A percentile compares a stretch with the other conserved stretches of the same genome.
Evolutionary conservation across 441 rosid genomes (phyloP).

Genomic region (Francoa sonchifolia): DNA sequence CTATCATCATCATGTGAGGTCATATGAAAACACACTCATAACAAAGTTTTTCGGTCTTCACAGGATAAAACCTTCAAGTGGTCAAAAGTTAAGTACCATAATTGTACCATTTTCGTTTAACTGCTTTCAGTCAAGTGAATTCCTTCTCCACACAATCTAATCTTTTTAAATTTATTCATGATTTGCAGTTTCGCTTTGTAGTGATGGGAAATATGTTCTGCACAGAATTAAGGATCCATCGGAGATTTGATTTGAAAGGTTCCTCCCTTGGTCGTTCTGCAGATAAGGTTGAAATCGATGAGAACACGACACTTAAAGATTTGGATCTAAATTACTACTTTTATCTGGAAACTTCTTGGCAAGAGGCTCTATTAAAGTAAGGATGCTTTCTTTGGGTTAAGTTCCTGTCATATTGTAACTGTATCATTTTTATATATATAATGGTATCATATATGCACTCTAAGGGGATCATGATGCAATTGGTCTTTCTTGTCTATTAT

Average conservation of each 20-base stretch:
- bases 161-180: slow-evolving; percentile 16
- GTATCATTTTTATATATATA: no score
- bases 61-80: slow-evolving; percentile 95
- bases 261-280: slow-evolving; percentile 87
- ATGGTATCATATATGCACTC: no score
- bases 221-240: slow-evolving; percentile 87
- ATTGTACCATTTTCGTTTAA: no score
- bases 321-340: slow-evolving; percentile 74
- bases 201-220: slow-evolving; percentile 99
- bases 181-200: slow-evolving; percentile 85
- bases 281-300: slow-evolving; percentile 86
- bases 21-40: slow-evolving; percentile 85
- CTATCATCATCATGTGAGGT: slow-evolving; percentile 81
- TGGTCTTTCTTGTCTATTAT: no score
- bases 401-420: no score
- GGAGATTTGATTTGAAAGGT: slow-evolving; percentile 95
- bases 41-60: slow-evolving; percentile 98
- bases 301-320: slow-evolving; percentile 90
- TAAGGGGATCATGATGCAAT: no score
- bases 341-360: slow-evolving; percentile 90
- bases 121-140: slow-evolving; percentile 7
- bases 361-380: slow-evolving; percentile 68
- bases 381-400: slow-evolving; percentile 16
- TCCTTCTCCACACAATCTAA: slow-evolving; percentile 16
- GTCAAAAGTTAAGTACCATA: slow-evolving; percentile 59